Percentiles rank a stretch among this genome's conserved stretches.
These are phyloP conservation scores for Xylaria curta DNA, from an alignment of 495 filamentous ascomycete species.

Conservation along the genomic window DNA sequence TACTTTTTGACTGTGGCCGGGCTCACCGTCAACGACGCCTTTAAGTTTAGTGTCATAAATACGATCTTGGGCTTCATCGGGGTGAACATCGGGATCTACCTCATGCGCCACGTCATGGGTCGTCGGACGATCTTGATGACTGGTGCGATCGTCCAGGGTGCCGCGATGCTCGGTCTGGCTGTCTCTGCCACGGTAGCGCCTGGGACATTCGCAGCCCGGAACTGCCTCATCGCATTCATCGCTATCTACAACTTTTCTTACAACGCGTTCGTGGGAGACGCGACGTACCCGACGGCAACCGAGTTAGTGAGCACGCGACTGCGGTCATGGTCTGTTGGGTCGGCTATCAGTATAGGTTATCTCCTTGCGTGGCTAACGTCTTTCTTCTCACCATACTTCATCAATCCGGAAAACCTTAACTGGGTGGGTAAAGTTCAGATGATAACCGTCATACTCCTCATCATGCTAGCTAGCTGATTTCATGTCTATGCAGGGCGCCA, in stretches of 20 bases:
- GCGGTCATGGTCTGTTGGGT: slow-evolving; percentile 58
- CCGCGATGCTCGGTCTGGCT: slow-evolving; percentile 47
- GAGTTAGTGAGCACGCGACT: slow-evolving; percentile 57
- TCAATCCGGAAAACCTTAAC: slow-evolving; percentile 55
- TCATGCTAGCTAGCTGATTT: background rate
- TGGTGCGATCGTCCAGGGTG: slow-evolving; percentile 41
- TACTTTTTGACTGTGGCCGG: slow-evolving; percentile 51
- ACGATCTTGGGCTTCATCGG: slow-evolving; percentile 48
- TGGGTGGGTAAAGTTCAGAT: slow-evolving; percentile 40
- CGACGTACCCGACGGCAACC: slow-evolving; percentile 49
- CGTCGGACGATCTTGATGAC: slow-evolving; percentile 45
- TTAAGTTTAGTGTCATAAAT: slow-evolving; percentile 47
- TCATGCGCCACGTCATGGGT: slow-evolving; percentile 47
- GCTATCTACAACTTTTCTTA: slow-evolving; percentile 42
- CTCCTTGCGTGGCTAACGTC: slow-evolving; percentile 51
- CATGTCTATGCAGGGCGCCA: slow-evolving; percentile 37
- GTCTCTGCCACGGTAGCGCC: slow-evolving; percentile 39
- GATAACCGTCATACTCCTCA: background rate
- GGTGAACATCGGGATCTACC: slow-evolving; percentile 47
- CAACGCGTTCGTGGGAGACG: slow-evolving; percentile 50
- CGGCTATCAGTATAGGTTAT: slow-evolving; percentile 54
- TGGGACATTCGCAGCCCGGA: slow-evolving; percentile 36
- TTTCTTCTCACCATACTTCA: slow-evolving; percentile 57
- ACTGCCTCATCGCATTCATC: slow-evolving; percentile 40
- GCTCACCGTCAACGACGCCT: slow-evolving; percentile 45